These are phyloP conservation scores for Diutina scorzettiae DNA, from an alignment of 1,139 yeast species.

Conservation along the genomic window DNA sequence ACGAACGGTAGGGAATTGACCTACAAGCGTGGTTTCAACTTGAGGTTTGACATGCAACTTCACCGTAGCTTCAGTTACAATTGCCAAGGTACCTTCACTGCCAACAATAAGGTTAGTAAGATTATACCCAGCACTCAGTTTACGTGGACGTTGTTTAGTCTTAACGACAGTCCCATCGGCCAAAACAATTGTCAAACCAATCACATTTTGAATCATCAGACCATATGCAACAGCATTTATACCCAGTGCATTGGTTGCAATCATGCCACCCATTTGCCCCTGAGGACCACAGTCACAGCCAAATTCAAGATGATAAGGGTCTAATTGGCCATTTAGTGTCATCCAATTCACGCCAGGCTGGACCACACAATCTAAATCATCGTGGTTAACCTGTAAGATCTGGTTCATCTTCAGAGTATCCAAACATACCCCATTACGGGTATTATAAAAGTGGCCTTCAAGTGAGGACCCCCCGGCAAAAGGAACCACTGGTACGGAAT, in stretches of 20 bases:
- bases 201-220: conserved; percentile 36
- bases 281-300: conserved; percentile 77
- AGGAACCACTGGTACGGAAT: conserved; percentile 60
- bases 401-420: conserved; percentile 20
- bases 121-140: conserved; percentile 35
- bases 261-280: conserved; percentile 58
- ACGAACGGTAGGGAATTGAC: conserved; percentile 39
- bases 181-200: conserved; percentile 33
- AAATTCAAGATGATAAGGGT: conserved; percentile 22
- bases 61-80: conserved; percentile 32
- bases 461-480: conserved; percentile 72
- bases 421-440: conserved; percentile 47
- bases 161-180: conserved; percentile 37
- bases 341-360: conserved; percentile 41
- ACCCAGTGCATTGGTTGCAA: conserved; percentile 32
- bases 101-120: conserved; percentile 33
- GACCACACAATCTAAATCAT: conserved; percentile 33
- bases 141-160: conserved; percentile 34
- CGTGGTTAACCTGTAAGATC: conserved; percentile 33
- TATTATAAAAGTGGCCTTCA: conserved; percentile 73
- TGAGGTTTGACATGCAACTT: conserved; percentile 40
- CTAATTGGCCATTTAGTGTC: conserved; percentile 41
- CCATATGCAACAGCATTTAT: conserved; percentile 36
- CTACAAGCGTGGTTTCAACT: conserved; percentile 43
- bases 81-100: conserved; percentile 34